phyloP scores from a whole-genome alignment of 2,329 filamentous ascomycete genomes.

The Pyrenophora teres region DNA sequence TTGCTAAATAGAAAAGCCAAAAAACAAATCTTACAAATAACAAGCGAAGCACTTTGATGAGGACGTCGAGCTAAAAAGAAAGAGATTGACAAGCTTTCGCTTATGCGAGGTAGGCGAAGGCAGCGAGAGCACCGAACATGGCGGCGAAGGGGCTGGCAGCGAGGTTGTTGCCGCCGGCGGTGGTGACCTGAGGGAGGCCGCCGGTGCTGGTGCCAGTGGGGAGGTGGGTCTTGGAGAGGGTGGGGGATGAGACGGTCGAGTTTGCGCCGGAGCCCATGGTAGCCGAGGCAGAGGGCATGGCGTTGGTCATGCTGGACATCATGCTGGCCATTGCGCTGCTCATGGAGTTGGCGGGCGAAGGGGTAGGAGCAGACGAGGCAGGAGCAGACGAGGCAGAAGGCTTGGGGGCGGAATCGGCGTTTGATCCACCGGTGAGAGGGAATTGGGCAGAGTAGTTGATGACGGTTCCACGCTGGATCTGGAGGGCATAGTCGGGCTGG shows the following conservation, averaged over 20 bases:
- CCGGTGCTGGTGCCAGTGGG: constrained; percentile 16
- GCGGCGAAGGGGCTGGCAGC: constrained; percentile 47
- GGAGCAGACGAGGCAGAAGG: constrained; percentile 17
- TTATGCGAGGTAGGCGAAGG: constrained; percentile 50
- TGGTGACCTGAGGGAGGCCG: constrained; percentile 18
- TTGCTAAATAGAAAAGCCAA: too few relatives aligned
- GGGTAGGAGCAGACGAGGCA: constrained; percentile 14
- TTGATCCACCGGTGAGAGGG: constrained; percentile 41
- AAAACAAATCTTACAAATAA: too few relatives aligned
- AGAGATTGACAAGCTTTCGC: not conserved
- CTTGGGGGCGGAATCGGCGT: constrained; percentile 18
- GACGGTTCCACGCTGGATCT: constrained; percentile 59
- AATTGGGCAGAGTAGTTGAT: constrained; percentile 63
- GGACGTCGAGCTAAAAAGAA: too few relatives aligned
- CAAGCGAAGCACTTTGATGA: too few relatives aligned
- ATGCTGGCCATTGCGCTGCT: constrained; percentile 9
- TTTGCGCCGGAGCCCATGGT: constrained; percentile 28
- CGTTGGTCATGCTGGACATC: constrained; percentile 33
- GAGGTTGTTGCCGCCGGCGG: constrained; percentile 37
- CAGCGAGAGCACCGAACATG: constrained; percentile 49
- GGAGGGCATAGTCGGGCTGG: constrained; percentile 61
- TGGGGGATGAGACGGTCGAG: constrained; percentile 34
- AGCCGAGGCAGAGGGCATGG: constrained; percentile 32
- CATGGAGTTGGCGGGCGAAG: constrained; percentile 18
- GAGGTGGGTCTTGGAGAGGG: constrained; percentile 25